These are phyloP conservation scores for Cryphonectria japonica DNA, from an alignment of 2,329 filamentous ascomycete genomes.

Conservation along the genomic window DNA sequence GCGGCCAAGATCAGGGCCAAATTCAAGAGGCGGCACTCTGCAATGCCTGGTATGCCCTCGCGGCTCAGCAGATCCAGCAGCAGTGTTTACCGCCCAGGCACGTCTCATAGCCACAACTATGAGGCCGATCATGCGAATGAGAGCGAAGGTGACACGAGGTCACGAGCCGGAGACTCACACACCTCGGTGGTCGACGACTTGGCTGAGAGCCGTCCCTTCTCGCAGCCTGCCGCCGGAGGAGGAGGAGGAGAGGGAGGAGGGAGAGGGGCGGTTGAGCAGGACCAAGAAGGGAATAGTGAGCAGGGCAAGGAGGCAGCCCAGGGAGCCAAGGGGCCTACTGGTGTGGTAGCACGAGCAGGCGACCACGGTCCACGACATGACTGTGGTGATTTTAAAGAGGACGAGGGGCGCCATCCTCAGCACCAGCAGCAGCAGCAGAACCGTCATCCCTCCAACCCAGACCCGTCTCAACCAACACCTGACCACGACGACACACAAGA, in stretches of 20 bases:
- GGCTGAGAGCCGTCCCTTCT: not conserved
- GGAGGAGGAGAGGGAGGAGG: not conserved
- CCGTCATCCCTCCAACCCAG: too few relatives aligned
- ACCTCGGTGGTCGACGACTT: constrained; percentile 21
- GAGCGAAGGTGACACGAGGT: constrained; percentile 12
- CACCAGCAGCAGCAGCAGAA: not conserved
- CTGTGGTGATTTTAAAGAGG: not conserved
- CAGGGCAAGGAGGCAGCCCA: not conserved
- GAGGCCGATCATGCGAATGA: constrained; percentile 17
- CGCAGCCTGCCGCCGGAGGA: not conserved
- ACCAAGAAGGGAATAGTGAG: not conserved
- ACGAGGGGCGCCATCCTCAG: not conserved
- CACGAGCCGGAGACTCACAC: constrained; percentile 20
- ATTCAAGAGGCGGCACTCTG: constrained; percentile 49
- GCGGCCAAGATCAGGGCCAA: constrained; percentile 52
- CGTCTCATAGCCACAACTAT: constrained; percentile 20
- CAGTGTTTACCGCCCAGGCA: constrained; percentile 32
- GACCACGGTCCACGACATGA: not conserved
- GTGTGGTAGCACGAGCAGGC: not conserved
- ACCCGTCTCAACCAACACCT: not conserved
- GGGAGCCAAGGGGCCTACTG: not conserved
- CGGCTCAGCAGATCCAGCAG: constrained; percentile 41
- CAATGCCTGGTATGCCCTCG: constrained; percentile 39
- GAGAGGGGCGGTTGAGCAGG: not conserved
- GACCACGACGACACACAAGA: not conserved